Conservation (phyloP, 2,329 filamentous ascomycete genomes). For the Bipolaris victoriae region DNA sequence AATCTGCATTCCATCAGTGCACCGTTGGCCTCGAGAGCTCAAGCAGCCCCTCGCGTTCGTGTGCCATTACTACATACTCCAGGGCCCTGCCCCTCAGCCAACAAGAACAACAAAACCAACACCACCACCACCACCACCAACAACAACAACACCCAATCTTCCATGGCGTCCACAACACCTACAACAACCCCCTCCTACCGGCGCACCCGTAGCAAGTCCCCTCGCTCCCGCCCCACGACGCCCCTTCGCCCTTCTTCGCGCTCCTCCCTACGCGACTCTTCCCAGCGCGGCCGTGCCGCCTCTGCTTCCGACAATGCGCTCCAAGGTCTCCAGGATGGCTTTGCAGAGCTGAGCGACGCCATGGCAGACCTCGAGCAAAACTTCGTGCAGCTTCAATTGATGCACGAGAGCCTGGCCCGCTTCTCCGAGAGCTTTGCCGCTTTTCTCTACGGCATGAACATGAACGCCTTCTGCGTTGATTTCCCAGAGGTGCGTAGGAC, state of each 20-base stretch:
- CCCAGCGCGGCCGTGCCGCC: slow-evolving; percentile 48
- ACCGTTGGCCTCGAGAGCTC: neutral
- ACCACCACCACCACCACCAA: neutral
- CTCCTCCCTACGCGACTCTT: slow-evolving; percentile 74
- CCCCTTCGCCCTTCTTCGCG: slow-evolving; percentile 89
- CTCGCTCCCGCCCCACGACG: slow-evolving; percentile 79
- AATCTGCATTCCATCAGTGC: neutral
- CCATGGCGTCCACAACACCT: slow-evolving; percentile 35
- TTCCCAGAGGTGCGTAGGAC: slow-evolving; percentile 77
- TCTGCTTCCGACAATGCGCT: slow-evolving; percentile 70
- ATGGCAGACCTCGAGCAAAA: slow-evolving; percentile 97
- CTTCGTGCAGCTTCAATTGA: slow-evolving; percentile 94
- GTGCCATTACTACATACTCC: neutral
- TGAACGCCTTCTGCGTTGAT: slow-evolving; percentile 99
- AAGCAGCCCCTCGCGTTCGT: neutral
- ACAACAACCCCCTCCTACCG: slow-evolving; percentile 32
- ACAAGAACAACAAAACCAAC: no score
- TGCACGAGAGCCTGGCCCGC: slow-evolving; percentile 91
- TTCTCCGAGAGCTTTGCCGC: slow-evolving; percentile 97
- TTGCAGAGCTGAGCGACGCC: slow-evolving; percentile 90
- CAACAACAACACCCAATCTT: neutral
- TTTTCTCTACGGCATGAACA: slow-evolving; percentile 94
- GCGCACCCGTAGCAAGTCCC: slow-evolving; percentile 64
- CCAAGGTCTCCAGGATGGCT: slow-evolving; percentile 83
- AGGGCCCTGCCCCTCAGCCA: neutral